These are phyloP conservation scores for Hymenoscyphus infarciens DNA, from an alignment of 2,329 filamentous ascomycete species.

Conservation along the genomic window DNA sequence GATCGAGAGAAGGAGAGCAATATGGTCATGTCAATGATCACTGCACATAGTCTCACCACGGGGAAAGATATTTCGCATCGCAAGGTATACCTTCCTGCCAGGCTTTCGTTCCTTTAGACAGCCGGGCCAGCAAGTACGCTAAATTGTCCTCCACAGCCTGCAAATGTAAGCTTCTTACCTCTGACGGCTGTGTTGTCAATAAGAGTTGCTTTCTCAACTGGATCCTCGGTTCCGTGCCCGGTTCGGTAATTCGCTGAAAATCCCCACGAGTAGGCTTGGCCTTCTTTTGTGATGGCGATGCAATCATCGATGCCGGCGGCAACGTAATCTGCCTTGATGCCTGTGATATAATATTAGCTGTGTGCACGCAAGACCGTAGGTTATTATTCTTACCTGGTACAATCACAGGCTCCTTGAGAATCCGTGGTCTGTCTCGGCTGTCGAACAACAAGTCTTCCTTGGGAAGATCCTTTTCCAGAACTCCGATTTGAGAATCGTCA, in stretches of 20 bases:
- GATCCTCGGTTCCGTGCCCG: conserved; percentile 71
- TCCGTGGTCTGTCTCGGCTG: conserved; percentile 60
- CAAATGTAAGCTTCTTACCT: conserved; percentile 69
- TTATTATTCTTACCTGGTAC: conserved; percentile 36
- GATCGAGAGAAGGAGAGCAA: neutral
- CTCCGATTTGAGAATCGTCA: conserved; percentile 52
- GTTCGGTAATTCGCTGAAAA: conserved; percentile 79
- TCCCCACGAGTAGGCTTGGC: conserved; percentile 74
- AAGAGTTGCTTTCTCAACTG: conserved; percentile 70
- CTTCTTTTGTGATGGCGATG: conserved; percentile 64
- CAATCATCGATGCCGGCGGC: conserved; percentile 69
- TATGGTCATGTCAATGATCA: neutral
- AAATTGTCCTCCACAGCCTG: conserved; percentile 81
- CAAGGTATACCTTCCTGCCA: neutral
- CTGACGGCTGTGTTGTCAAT: conserved; percentile 82
- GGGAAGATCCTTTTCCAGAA: conserved; percentile 52
- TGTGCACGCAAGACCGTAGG: neutral
- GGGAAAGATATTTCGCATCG: neutral
- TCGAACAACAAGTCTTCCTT: conserved; percentile 61
- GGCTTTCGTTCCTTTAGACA: neutral
- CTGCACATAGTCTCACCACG: neutral
- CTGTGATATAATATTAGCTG: conserved; percentile 2
- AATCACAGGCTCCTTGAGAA: conserved; percentile 60
- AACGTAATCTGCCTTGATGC: conserved; percentile 49
- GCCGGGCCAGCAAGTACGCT: conserved; percentile 54